Percentiles rank a stretch among this genome's conserved stretches.
Evolutionary conservation across 306 rosid genomes (phyloP).

Genomic region (Begonia loranthoides): DNA sequence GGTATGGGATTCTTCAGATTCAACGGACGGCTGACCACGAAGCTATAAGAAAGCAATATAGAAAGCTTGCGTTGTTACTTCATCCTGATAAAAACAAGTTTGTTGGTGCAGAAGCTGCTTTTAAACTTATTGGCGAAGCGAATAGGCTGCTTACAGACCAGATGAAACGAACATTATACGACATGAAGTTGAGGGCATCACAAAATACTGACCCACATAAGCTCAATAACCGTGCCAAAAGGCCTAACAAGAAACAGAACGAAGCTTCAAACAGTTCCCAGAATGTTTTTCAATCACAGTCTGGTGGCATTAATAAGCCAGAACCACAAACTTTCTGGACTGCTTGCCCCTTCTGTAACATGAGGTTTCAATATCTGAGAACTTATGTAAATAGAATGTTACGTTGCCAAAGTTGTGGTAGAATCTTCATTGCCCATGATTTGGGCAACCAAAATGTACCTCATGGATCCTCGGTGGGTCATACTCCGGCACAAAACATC

Average conservation of each 20-base stretch:
- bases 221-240: constrained; percentile 20
- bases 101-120: constrained; percentile 91
- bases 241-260: constrained; percentile 10
- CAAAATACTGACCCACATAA: constrained; percentile 17
- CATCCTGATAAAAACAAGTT: constrained; percentile 91
- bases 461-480: constrained; percentile 16
- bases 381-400: constrained; percentile 18
- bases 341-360: constrained; percentile 36
- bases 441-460: constrained; percentile 18
- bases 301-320: constrained; percentile 10
- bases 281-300: constrained; percentile 24
- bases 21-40: constrained; percentile 32
- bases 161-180: constrained; percentile 32
- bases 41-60: constrained; percentile 62
- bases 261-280: constrained; percentile 18
- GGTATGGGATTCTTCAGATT: constrained; percentile 74
- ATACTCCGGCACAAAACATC: background rate
- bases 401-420: constrained; percentile 46
- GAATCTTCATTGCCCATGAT: constrained; percentile 34
- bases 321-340: constrained; percentile 58
- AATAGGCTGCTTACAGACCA: constrained; percentile 56
- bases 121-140: constrained; percentile 79
- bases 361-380: constrained; percentile 42
- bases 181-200: constrained; percentile 20
- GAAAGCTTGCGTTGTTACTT: constrained; percentile 69